phyloP scores from a whole-genome alignment of 2,329 filamentous ascomycete genomes.

The Sporothrix brunneoviolacea region DNA sequence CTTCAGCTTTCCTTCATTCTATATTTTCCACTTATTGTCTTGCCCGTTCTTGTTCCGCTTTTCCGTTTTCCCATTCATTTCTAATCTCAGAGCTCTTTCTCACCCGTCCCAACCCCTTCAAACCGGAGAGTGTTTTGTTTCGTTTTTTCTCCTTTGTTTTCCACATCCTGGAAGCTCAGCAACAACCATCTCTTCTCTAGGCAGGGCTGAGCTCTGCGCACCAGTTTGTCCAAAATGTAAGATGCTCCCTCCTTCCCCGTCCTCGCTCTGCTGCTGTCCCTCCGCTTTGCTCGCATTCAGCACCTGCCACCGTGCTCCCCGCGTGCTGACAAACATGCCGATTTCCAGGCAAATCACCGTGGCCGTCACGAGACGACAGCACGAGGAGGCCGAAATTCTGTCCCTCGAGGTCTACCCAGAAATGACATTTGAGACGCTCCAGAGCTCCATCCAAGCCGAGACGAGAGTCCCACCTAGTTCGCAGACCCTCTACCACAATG shows the following conservation, averaged over 20 bases:
- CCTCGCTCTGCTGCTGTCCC: too few species aligned
- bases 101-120: too few species aligned
- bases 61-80: too few species aligned
- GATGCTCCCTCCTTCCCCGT: not conserved
- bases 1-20: not conserved
- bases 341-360: constrained; percentile 73
- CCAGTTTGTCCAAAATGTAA: constrained; percentile 11
- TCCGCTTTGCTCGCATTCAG: too few species aligned
- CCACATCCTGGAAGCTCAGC: not conserved
- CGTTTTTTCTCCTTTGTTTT: not conserved
- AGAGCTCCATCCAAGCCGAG: constrained; percentile 82
- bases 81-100: too few species aligned
- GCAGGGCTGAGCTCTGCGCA: not conserved
- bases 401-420: constrained; percentile 75
- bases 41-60: too few species aligned
- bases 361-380: constrained; percentile 69
- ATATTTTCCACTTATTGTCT: too few species aligned
- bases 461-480: constrained; percentile 62
- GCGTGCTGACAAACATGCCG: not conserved
- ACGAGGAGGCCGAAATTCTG: constrained; percentile 67
- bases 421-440: constrained; percentile 78
- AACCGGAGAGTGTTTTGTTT: too few species aligned
- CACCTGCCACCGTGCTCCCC: too few species aligned
- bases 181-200: not conserved
- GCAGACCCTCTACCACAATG: constrained; percentile 88